Percentiles rank a stretch among this genome's conserved stretches.
Evolutionary conservation across 768 basidiomycete genomes (phyloP).

Genomic region (Boletellus ananas): DNA sequence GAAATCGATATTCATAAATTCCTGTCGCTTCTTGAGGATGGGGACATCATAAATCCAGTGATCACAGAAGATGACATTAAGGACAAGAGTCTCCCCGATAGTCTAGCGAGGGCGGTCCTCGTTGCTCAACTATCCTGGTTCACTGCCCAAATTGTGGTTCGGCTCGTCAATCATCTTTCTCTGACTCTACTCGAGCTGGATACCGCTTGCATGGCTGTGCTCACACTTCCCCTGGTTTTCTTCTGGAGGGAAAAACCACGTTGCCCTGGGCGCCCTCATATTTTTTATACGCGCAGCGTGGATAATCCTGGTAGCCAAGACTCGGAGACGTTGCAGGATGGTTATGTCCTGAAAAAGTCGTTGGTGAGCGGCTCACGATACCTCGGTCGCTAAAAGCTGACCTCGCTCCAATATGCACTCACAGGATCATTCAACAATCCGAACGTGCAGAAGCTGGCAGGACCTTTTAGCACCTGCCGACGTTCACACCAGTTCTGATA

Average conservation of each 20-base stretch:
- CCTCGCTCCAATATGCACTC: neutral
- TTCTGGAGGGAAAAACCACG: constrained; percentile 1
- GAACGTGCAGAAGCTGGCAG: neutral
- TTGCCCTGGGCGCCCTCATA: neutral
- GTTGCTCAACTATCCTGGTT: neutral
- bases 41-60: neutral
- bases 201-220: neutral
- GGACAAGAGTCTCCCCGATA: neutral
- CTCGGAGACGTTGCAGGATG: neutral
- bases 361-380: neutral
- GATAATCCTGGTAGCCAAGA: neutral
- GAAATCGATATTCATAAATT: neutral
- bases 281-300: neutral
- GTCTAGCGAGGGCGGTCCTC: neutral
- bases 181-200: neutral
- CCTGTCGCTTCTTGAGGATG: neutral
- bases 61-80: neutral
- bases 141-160: neutral
- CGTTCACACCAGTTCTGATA: neutral
- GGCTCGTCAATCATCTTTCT: neutral
- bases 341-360: neutral
- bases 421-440: neutral
- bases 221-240: neutral
- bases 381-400: neutral
- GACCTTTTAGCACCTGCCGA: neutral